Percentiles rank a stretch among this genome's conserved stretches.
Evolutionary conservation across 139 green algal genomes (phyloP).

Genomic region (Trebouxia sp.): DNA sequence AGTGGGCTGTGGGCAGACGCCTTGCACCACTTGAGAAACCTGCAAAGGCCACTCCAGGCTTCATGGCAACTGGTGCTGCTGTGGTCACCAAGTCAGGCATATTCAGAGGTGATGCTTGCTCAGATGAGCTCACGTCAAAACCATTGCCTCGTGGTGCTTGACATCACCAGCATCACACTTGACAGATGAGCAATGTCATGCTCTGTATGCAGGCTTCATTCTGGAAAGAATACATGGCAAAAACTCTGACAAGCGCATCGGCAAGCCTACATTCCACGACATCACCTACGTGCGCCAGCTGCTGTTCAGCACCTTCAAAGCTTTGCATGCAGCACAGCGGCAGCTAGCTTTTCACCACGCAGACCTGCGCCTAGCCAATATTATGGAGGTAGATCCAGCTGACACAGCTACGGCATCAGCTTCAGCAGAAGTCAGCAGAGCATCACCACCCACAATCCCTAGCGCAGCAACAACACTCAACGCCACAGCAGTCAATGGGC

Average conservation of each 20-base stretch:
- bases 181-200: no score
- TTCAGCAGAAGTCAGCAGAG: neutral
- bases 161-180: neutral
- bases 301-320: constrained; percentile 28
- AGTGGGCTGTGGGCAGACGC: constrained; percentile 13
- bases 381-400: constrained; percentile 30
- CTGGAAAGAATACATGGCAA: constrained; percentile 32
- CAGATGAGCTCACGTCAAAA: no score
- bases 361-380: constrained; percentile 34
- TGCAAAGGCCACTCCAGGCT: neutral
- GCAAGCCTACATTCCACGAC: constrained; percentile 20
- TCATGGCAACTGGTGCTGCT: constrained; percentile 20
- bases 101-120: neutral
- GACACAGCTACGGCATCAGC: neutral
- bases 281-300: constrained; percentile 32
- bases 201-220: constrained; percentile 18
- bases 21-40: constrained; percentile 1
- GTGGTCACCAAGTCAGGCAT: neutral
- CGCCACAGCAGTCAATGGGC: constrained; percentile 20
- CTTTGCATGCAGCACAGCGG: constrained; percentile 23
- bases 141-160: no score
- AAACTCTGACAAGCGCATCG: constrained; percentile 34
- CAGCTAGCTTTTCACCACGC: constrained; percentile 33
- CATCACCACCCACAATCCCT: neutral
- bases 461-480: neutral